These are phyloP conservation scores for Ilyonectria mors-panacis DNA, from an alignment of 2,329 filamentous ascomycete genomes.

Conservation along the genomic window DNA sequence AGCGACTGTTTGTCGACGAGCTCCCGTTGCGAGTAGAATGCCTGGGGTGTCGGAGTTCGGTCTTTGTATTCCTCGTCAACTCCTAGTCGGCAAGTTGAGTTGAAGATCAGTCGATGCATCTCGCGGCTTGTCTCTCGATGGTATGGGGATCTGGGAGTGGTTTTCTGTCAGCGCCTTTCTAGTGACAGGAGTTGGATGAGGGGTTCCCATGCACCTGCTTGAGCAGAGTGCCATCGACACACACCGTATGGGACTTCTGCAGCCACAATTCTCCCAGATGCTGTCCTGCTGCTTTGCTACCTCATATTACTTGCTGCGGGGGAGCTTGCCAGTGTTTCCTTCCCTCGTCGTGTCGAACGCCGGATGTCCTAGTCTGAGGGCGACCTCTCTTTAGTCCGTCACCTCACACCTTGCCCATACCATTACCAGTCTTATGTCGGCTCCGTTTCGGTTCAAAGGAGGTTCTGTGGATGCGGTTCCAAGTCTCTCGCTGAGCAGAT, in stretches of 20 bases:
- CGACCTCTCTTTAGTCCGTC: too few species aligned
- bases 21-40: background rate
- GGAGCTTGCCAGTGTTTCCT: too few species aligned
- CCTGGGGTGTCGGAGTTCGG: background rate
- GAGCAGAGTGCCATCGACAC: too few species aligned
- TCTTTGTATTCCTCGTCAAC: background rate
- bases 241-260: background rate
- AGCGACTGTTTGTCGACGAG: background rate
- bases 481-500: background rate
- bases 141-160: background rate
- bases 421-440: too few species aligned
- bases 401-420: too few species aligned
- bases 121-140: background rate
- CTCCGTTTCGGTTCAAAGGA: too few species aligned
- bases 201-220: background rate
- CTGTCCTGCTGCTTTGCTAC: too few species aligned
- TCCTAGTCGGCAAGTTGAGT: background rate
- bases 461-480: too few species aligned
- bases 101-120: background rate
- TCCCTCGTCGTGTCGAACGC: too few species aligned
- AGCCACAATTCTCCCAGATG: background rate
- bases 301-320: too few species aligned
- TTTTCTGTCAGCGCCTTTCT: background rate
- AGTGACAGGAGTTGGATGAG: background rate
- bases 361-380: too few species aligned